These are phyloP conservation scores for Candolleomyces aberdarensis DNA, from an alignment of 768 basidiomycete species.

Conservation along the genomic window DNA sequence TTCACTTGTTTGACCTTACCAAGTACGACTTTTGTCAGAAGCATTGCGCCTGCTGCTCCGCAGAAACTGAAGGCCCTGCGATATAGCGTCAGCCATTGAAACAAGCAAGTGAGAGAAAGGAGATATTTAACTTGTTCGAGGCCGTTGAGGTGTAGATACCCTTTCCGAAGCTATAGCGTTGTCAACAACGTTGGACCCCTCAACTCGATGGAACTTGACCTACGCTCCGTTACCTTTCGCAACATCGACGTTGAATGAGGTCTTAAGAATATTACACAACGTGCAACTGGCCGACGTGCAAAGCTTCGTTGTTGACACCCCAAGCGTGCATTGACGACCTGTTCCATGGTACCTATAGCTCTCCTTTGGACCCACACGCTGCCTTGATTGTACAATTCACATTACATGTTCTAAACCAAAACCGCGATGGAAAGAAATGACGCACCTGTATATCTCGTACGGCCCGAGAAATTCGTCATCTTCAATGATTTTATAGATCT, in stretches of 20 bases:
- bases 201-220: not conserved
- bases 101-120: not conserved
- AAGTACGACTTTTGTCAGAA: slow-evolving; percentile 28
- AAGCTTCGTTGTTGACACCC: slow-evolving; percentile 19
- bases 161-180: slow-evolving; percentile 21
- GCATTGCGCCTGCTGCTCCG: slow-evolving; percentile 18
- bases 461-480: slow-evolving; percentile 12
- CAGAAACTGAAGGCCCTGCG: slow-evolving; percentile 20
- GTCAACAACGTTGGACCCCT: not conserved
- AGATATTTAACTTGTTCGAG: slow-evolving; percentile 23
- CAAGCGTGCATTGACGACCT: slow-evolving; percentile 21
- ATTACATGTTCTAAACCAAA: not conserved
- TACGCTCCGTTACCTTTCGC: not conserved
- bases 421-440: not conserved
- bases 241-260: slow-evolving; percentile 25
- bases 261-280: slow-evolving; percentile 25
- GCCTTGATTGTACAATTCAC: slow-evolving; percentile 8
- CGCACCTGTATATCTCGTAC: slow-evolving; percentile 14
- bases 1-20: slow-evolving; percentile 22
- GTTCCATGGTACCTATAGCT: slow-evolving; percentile 31
- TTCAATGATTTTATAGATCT: slow-evolving; percentile 16
- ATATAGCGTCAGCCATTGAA: not conserved
- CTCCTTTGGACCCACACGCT: slow-evolving; percentile 22
- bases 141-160: slow-evolving; percentile 28
- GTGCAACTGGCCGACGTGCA: slow-evolving; percentile 21